Base-by-base conservation (phyloP, 768 basidiomycete species). In the Trametes cubensis region DNA sequence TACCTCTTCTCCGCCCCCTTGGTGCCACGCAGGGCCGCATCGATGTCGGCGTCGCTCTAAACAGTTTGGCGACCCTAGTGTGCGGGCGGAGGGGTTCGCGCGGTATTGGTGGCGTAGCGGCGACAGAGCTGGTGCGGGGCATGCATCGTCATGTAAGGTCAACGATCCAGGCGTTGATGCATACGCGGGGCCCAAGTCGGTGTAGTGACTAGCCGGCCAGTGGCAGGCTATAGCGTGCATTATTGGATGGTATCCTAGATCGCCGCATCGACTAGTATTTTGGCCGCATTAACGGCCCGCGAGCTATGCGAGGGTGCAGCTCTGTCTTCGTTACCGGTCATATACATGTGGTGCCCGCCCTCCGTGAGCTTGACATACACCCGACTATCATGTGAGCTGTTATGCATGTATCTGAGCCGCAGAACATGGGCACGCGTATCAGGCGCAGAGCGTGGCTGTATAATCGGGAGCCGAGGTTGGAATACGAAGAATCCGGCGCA, bases 401-500 rank as follows among this genome's bases (percentile, higher is more conserved):
- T 21, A 10, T 11, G 5, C 34, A 11, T 34, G 34, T 34, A 34
- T 34, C 51, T 53, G 48, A 20, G 51, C 5, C 38, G 20, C 39
- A 21, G 51, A 15, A 18, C 20, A 21, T 14, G 38, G 10, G 38
- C 20, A 39, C 20, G 21, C 51, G 34, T 17, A 21, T n/a, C 18
- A 30, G 51, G 38, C 38, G 11, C 13, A 23, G 20, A 39, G 51
- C 17, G 49, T 14, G 48, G 30, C 25, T 54, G 40, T 44, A 54
- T 54, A n/a, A 41, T 3, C 14, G 28, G 53, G 53, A 42, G 53
- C 53, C 53, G 53, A 54, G 53, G 40, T 23, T 42, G 26, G 53
- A 54, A 42, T 25, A n/a, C 38, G 20, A 34, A 34, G 34, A 11
- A 5, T 2, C 21, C 53, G 23, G 42, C 53, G 41, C 53, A 5